Base-by-base conservation (phyloP, 345 rosid genomes). In the Jatropha curcas region DNA sequence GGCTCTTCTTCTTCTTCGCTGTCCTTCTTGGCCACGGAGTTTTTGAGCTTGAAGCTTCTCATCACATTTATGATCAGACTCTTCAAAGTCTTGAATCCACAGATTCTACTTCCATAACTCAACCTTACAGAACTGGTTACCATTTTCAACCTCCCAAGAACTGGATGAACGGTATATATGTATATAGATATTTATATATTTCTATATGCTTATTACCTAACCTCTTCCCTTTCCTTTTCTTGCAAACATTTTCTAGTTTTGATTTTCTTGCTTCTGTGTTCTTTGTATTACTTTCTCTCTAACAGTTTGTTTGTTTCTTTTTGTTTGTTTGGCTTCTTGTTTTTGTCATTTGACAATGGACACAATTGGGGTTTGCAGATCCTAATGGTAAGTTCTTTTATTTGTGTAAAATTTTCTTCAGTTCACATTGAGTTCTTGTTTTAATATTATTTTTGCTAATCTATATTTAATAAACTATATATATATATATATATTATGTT, bases 71-170 rank as follows among this genome's bases (percentile, higher is more conserved):
- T n/a, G n/a, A n/a, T 72, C 35, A 45, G 1, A 76, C 78, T 52
- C 77, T 79, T 53, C 79, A 76, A 62, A 70, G 57, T 60, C 31
- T 37, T 65, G 74, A 80, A 41, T 41, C 45, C 11, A 8, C 45
- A 51, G 13, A 14, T 33, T 57, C 81, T 61, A 53, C 81, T 41
- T 1, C 79, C 5, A 4, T 59, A 25, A 0, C 57, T 61, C 94
- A 89, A 71, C 90, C 90, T 14, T 88, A 89, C 67, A 83, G 92
- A 71, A 86, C 94, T 76, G 87, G 79, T 50, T 91, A 68, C 46
- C 94, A 91, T 77, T 91, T 91, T 39, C 94, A 91, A 70, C 91
- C 94, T 14, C 87, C 87, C 1, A 84, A 83, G 74, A 89, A 91
- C 55, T 91, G 97, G 94, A 89, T 89, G 80, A 91, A 88, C 82